Evolutionary conservation across 202 grass and related monocot species (phyloP), one percentile per base, ranked within the genome.

Genomic region (Setaria italica): DNA sequence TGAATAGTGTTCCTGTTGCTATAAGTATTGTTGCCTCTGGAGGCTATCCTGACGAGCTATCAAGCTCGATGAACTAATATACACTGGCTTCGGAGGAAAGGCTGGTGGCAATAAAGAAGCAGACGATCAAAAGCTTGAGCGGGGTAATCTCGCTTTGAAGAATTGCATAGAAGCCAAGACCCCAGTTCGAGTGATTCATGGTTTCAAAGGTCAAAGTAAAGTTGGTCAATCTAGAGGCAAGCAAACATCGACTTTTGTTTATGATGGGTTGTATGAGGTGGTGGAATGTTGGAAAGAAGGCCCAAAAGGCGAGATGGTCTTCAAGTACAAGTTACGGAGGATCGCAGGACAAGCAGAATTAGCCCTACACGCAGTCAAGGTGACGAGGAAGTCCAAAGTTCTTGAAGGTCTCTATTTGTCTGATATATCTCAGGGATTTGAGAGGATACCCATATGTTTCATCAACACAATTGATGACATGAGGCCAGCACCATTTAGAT

Each of bases 21-120:
- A 81, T 90, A 80, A 99, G 97, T 84, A 91, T 97, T 29, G 94
- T 99, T 67, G 91, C 97, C 33, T 99, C 97, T 2, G 92, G 94
- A 33, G 88, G 94, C 7, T 97, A 99, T 76, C 86, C 87, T 7
- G 94, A 99, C 6, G 90, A 94, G 69, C 80, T 94, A 70, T 85
- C 93, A 12, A 91, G 77, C 79, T 94, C 97, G 1, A 91, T 82
- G 88, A 92, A 80, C 79, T 99, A 57, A 94, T 94, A 85, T 99
- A 99, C 86, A 92, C 93, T 3, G 93, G 93, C 19, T 88, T 92
- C 2, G 93, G 97, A 81, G 97, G 97, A 74, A 90, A 99, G 50
- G 87, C 88, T 37, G 76, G 10, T 0, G 90, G 88, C 16, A 92
- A 85, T 76, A 88, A 92, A 74, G 88, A 80, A 34, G 72, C 73